Percentiles rank a stretch among this genome's conserved stretches.
phyloP scores from a whole-genome alignment of 371 early-diverging fungal genomes.

The Sanchytrium tribonematis region DNA sequence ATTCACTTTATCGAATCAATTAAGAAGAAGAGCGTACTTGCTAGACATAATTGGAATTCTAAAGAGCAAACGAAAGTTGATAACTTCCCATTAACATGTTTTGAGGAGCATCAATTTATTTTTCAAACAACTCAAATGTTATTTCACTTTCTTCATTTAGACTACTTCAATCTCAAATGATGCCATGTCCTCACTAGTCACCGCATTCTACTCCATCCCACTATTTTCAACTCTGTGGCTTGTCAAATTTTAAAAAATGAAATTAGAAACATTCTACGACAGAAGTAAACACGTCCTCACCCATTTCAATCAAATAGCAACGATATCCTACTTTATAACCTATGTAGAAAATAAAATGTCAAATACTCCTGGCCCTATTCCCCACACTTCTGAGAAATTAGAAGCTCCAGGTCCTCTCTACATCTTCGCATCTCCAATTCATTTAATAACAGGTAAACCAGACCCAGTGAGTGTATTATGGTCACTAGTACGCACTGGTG shows the following conservation, averaged over 20 bases:
- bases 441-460: background rate
- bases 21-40: no score
- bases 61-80: no score
- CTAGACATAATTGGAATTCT: no score
- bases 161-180: no score
- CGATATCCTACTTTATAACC: background rate
- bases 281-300: background rate
- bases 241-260: background rate
- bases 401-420: background rate
- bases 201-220: no score
- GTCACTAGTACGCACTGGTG: conserved; percentile 62
- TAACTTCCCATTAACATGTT: no score
- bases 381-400: background rate
- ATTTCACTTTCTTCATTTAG: no score
- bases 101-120: no score
- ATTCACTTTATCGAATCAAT: no score
- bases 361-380: background rate
- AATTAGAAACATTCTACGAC: background rate
- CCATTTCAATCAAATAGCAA: background rate
- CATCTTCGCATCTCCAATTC: background rate
- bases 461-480: conserved; percentile 66
- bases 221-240: background rate
- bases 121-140: no score
- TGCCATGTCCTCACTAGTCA: no score
- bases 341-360: background rate